A percentile compares a stretch with the other conserved stretches of the same genome.
phyloP scores from a whole-genome alignment of 2,329 filamentous ascomycete species.

The Colletotrichum incanum region DNA sequence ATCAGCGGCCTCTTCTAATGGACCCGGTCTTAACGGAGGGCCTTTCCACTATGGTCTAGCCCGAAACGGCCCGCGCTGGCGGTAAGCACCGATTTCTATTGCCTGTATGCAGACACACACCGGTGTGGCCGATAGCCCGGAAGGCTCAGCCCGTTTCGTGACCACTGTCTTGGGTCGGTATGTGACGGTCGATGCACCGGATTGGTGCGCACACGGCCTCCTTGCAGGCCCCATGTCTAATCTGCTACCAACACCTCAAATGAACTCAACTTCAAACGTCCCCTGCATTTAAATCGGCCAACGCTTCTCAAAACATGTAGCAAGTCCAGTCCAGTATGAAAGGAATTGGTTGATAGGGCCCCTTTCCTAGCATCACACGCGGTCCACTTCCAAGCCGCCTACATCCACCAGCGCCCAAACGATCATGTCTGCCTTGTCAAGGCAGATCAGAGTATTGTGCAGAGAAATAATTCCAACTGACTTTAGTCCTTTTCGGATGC shows the following conservation, averaged over 20 bases:
- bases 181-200: not conserved
- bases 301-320: no score
- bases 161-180: not conserved
- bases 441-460: not conserved
- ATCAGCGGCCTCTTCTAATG: not conserved
- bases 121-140: not conserved
- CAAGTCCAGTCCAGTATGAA: no score
- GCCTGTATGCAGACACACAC: not conserved
- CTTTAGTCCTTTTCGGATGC: not conserved
- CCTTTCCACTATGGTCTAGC: not conserved
- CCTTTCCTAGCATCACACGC: not conserved
- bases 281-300: constrained; percentile 9
- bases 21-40: not conserved
- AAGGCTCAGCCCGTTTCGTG: constrained; percentile 2
- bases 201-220: constrained; percentile 2
- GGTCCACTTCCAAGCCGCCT: not conserved
- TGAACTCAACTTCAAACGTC: not conserved
- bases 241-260: constrained; percentile 10
- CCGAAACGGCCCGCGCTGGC: constrained; percentile 6
- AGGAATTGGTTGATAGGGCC: not conserved
- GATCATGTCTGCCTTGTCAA: not conserved
- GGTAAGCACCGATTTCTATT: not conserved
- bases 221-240: not conserved
- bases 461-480: not conserved
- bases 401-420: not conserved